Percentiles rank a stretch among this genome's conserved stretches.
Evolutionary conservation across 1,284 basidiomycete species (phyloP).

Genomic region (Heterobasidion occidentale): DNA sequence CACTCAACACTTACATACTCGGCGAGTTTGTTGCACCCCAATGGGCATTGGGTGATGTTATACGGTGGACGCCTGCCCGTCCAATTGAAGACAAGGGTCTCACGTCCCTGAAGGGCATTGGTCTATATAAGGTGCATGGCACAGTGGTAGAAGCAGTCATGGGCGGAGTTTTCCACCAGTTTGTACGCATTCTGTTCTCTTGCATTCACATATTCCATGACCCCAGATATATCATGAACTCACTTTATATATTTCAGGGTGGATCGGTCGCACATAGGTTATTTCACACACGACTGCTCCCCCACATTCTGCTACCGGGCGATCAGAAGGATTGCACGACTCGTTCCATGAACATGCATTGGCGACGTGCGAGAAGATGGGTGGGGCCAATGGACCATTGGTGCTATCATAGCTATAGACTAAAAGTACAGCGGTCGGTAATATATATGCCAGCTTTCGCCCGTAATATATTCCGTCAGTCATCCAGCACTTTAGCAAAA

Average conservation of each 20-base stretch:
- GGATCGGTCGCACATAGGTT: slow-evolving; percentile 51
- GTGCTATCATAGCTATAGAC: neutral
- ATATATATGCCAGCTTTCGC: too few relatives aligned
- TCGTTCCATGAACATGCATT: slow-evolving; percentile 42
- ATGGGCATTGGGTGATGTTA: slow-evolving; percentile 60
- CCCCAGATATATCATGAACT: neutral
- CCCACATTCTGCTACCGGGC: slow-evolving; percentile 39
- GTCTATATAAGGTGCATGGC: slow-evolving; percentile 71
- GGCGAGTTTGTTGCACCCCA: slow-evolving; percentile 64
- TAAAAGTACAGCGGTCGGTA: neutral
- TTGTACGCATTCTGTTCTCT: slow-evolving; percentile 37
- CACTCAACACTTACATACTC: slow-evolving; percentile 59
- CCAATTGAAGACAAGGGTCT: slow-evolving; percentile 15
- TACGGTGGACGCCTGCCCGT: slow-evolving; percentile 58
- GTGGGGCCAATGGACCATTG: slow-evolving; percentile 26
- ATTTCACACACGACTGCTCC: slow-evolving; percentile 62
- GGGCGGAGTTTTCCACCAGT: slow-evolving; percentile 72
- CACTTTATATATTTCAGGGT: slow-evolving; percentile 32
- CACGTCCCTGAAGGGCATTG: slow-evolving; percentile 37
- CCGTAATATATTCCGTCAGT: neutral
- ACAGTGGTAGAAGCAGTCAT: slow-evolving; percentile 69
- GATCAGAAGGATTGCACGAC: slow-evolving; percentile 38
- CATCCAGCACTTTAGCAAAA: neutral
- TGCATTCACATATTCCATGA: slow-evolving; percentile 11
- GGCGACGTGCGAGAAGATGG: slow-evolving; percentile 37